Evolutionary conservation across 495 filamentous ascomycete species (phyloP), one percentile per base, ranked within the genome.

Genomic region (Penicillium cinerascens): DNA sequence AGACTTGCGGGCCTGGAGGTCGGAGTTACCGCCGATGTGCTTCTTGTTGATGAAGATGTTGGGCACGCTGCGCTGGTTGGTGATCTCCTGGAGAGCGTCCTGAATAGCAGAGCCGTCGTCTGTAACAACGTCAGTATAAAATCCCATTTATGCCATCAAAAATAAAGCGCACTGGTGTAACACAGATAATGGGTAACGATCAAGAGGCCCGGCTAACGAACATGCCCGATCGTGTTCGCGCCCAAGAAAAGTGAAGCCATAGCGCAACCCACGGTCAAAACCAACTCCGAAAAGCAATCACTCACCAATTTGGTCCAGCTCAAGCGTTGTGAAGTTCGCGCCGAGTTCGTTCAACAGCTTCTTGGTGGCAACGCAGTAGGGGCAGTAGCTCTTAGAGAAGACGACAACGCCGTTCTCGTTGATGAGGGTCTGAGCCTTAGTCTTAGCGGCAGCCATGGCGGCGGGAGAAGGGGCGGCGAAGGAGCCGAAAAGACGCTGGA

Each of bases 11-110:
- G 69, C 78, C 75, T 97, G 89, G 51, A 98, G 71, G 63, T 97
- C 95, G 6, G 91, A 96, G 82, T 97, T 97, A 44, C 93, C 93
- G 36, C 93, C 92, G 66, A 99, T 93, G 72, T 97, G 93, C 70
- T 91, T 70, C 78, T 91, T 69, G 58, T 71, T 70, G 75, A 99
- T 97, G 78, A 86, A 99, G 75, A 97, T 88, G 74, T 96, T 97
- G 48, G 93, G 93, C 7, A 99, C 93, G 54, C 87, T 91, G 60
- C 82, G 74, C 79, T 99, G 95, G 60, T 75, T 71, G 38, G 83
- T 88, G 56, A 97, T 83, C 61, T 95, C 84, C 35, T 74, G 58
- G 51, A 99, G 86, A 16, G 92, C 92, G 52, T 78, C 72, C 74
- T 99, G 93, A 68, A 99, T 83, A 6, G 78, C 92, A 47, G 70